Conservation (phyloP, 352 stramenopile genomes). For the Pelagophyceae sp. region DNA sequence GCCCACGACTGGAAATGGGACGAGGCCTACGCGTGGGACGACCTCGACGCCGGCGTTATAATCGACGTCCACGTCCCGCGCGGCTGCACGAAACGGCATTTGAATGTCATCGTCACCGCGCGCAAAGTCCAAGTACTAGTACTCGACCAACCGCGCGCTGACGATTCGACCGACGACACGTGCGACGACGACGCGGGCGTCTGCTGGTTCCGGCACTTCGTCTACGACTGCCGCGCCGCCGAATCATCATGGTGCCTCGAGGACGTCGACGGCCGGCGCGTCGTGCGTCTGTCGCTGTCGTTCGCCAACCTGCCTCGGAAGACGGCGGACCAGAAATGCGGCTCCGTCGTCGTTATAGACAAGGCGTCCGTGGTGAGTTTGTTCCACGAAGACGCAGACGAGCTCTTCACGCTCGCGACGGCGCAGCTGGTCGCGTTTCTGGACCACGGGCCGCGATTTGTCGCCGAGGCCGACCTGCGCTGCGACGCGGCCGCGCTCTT, state of each 20-base stretch:
- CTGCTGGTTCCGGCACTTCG: background rate
- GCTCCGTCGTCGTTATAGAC: background rate
- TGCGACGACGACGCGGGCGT: no score
- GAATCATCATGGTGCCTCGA: background rate
- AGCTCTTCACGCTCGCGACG: conserved; percentile 4
- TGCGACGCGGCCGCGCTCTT: background rate
- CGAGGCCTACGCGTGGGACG: background rate
- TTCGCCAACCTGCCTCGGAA: background rate
- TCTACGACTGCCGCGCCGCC: background rate
- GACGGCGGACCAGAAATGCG: background rate
- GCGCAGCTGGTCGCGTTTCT: background rate
- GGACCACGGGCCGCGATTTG: background rate
- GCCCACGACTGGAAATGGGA: background rate
- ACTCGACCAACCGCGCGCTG: no score
- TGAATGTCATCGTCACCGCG: background rate
- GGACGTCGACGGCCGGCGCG: conserved; percentile 5
- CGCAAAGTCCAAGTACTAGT: background rate
- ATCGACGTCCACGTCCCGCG: conserved; percentile 12
- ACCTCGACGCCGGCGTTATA: background rate
- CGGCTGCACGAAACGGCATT: background rate
- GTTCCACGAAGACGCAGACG: conserved; percentile 8
- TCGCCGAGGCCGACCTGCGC: background rate
- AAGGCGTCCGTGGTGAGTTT: background rate
- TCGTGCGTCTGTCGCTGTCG: background rate
- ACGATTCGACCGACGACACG: no score